These are phyloP conservation scores for Cytidiella melzeri DNA, from an alignment of 768 basidiomycete genomes.

Conservation along the genomic window DNA sequence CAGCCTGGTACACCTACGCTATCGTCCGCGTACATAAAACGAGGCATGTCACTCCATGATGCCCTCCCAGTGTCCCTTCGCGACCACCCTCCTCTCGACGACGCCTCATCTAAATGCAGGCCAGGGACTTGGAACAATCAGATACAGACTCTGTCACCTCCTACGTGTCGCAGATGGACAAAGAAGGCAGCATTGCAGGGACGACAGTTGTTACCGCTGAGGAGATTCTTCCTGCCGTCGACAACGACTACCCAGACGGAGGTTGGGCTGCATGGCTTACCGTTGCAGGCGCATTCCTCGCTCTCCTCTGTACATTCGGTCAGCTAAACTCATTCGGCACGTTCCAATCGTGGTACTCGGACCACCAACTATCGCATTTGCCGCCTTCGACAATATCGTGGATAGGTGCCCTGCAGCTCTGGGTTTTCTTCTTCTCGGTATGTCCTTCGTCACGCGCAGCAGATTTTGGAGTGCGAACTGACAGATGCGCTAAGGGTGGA, in stretches of 20 bases:
- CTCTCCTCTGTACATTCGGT: constrained; percentile 65
- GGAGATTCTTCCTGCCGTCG: neutral
- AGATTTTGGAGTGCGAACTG: neutral
- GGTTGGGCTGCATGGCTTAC: constrained; percentile 37
- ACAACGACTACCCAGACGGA: constrained; percentile 23
- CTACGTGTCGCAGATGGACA: neutral
- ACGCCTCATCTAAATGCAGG: neutral
- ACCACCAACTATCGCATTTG: constrained; percentile 47
- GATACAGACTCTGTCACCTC: neutral
- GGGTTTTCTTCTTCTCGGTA: constrained; percentile 66
- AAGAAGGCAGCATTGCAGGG: neutral
- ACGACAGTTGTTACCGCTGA: neutral
- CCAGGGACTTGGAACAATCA: neutral
- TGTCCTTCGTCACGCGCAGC: constrained; percentile 1
- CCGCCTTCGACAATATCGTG: constrained; percentile 26
- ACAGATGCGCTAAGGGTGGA: constrained; percentile 39
- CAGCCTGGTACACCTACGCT: too few relatives aligned
- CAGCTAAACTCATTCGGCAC: constrained; percentile 70
- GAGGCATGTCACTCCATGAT: neutral
- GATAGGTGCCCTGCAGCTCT: constrained; percentile 65
- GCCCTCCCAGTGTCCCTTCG: neutral
- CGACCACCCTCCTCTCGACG: neutral
- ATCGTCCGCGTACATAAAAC: neutral
- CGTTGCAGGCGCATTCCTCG: constrained; percentile 59
- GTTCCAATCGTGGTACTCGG: constrained; percentile 62